Conservation (phyloP, 495 filamentous ascomycete species). For the Daldinia caldariorum region DNA sequence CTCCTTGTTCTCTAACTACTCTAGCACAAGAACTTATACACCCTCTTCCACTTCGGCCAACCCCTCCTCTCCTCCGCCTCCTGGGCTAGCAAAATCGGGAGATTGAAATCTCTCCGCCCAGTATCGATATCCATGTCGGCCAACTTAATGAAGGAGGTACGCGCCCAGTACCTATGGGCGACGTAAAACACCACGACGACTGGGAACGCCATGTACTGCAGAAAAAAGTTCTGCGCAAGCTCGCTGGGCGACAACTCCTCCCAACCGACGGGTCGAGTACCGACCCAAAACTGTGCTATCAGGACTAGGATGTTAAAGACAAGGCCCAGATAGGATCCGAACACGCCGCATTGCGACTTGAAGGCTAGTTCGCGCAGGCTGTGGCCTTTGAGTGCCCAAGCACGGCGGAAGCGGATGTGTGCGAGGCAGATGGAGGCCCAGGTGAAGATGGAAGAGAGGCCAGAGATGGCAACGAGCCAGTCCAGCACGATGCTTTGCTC, state of each 20-base stretch:
- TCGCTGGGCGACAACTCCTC: conserved; percentile 51
- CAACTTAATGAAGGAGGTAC: conserved; percentile 70
- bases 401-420: conserved; percentile 91
- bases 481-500: conserved; percentile 72
- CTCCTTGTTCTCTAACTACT: neutral
- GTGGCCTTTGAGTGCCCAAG: conserved; percentile 77
- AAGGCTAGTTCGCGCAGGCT: conserved; percentile 80
- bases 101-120: conserved; percentile 87
- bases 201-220: conserved; percentile 82
- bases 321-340: conserved; percentile 87
- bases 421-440: conserved; percentile 90
- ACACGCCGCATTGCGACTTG: conserved; percentile 78
- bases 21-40: conserved; percentile 66
- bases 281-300: conserved; percentile 93
- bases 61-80: conserved; percentile 74
- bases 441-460: conserved; percentile 89
- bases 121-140: conserved; percentile 86
- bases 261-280: conserved; percentile 78
- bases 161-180: conserved; percentile 79
- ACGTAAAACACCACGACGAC: conserved; percentile 81
- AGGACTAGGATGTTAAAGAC: conserved; percentile 83
- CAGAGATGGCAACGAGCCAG: conserved; percentile 92
- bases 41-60: conserved; percentile 90
- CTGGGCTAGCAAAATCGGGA: conserved; percentile 76
- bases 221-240: conserved; percentile 74